A percentile compares a stretch with the other conserved stretches of the same genome.
Evolutionary conservation across 805 yeast genomes (phyloP).

Genomic region (Wickerhamomyces bisporus): DNA sequence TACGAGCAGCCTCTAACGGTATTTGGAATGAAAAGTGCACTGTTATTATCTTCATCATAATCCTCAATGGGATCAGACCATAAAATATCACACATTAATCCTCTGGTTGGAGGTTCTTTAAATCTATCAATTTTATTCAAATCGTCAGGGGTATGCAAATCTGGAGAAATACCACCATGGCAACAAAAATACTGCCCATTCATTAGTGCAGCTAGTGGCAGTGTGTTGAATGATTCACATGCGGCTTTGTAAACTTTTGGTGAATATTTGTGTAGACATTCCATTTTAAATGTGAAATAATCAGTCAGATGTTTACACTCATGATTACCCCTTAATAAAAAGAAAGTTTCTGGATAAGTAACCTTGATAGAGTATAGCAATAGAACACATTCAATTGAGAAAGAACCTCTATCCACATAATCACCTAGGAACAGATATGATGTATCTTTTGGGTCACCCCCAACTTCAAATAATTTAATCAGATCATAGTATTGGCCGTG

Average conservation of each 20-base stretch:
- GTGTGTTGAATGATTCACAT: constrained; percentile 72
- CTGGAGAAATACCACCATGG: constrained; percentile 95
- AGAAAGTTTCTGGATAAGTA: constrained; percentile 66
- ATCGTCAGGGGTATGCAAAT: constrained; percentile 64
- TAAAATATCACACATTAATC: constrained; percentile 87
- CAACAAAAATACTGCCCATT: constrained; percentile 92
- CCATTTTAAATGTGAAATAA: constrained; percentile 88
- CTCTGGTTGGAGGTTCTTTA: constrained; percentile 88
- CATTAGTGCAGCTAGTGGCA: constrained; percentile 92
- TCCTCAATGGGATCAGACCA: constrained; percentile 97
- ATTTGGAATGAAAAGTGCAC: constrained; percentile 52
- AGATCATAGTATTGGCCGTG: constrained; percentile 94
- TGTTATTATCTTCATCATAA: constrained; percentile 59
- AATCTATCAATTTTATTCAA: constrained; percentile 69
- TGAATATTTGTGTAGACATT: constrained; percentile 82
- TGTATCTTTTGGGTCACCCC: constrained; percentile 79
- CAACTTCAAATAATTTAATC: constrained; percentile 86
- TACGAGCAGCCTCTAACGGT: constrained; percentile 88
- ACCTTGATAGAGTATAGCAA: constrained; percentile 76
- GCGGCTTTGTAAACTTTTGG: constrained; percentile 62
- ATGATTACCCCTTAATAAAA: constrained; percentile 89
- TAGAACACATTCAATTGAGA: constrained; percentile 76
- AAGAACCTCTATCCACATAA: constrained; percentile 92
- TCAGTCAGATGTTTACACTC: constrained; percentile 91
- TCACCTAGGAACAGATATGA: constrained; percentile 86